Evolutionary conservation across 192 early-diverging fungal species (phyloP).

Genomic region (Phycomyces blakesleeanus): DNA sequence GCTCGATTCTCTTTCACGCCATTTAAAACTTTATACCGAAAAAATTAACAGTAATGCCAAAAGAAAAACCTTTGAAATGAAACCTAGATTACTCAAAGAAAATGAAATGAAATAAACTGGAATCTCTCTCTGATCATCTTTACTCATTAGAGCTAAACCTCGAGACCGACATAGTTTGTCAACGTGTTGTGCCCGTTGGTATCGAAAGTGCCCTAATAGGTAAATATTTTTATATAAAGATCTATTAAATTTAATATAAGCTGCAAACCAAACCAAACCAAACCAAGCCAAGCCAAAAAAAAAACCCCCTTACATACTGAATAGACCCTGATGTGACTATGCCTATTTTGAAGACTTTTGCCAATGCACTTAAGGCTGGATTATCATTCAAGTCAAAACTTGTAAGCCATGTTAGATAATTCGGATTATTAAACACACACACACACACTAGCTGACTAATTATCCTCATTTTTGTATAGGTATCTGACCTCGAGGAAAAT

Average conservation of each 20-base stretch:
- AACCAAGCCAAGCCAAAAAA: not conserved
- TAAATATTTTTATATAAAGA: not conserved
- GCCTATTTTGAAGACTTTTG: conserved; percentile 36
- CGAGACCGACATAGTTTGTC: conserved; percentile 7
- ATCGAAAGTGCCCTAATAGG: conserved; percentile 17
- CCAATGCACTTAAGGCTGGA: conserved; percentile 45
- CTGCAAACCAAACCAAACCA: too few relatives aligned
- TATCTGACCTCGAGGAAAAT: conserved; percentile 53
- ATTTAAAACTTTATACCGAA: conserved; percentile 26
- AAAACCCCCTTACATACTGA: not conserved
- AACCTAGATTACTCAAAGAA: not conserved
- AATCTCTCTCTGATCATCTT: not conserved
- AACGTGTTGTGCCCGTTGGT: conserved; percentile 12
- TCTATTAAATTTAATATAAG: too few relatives aligned
- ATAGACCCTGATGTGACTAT: conserved; percentile 43
- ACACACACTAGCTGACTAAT: not conserved
- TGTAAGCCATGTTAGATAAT: conserved; percentile 18
- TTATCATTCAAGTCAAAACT: conserved; percentile 46
- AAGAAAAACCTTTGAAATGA: not conserved
- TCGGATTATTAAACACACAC: not conserved
- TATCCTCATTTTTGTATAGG: conserved; percentile 20
- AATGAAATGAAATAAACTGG: too few relatives aligned
- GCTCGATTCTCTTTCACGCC: conserved; percentile 34
- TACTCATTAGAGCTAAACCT: conserved; percentile 13
- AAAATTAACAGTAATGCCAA: conserved; percentile 27